These are phyloP conservation scores for Melaleuca quinquenervia DNA, from an alignment of 345 rosid species.

Conservation along the genomic window DNA sequence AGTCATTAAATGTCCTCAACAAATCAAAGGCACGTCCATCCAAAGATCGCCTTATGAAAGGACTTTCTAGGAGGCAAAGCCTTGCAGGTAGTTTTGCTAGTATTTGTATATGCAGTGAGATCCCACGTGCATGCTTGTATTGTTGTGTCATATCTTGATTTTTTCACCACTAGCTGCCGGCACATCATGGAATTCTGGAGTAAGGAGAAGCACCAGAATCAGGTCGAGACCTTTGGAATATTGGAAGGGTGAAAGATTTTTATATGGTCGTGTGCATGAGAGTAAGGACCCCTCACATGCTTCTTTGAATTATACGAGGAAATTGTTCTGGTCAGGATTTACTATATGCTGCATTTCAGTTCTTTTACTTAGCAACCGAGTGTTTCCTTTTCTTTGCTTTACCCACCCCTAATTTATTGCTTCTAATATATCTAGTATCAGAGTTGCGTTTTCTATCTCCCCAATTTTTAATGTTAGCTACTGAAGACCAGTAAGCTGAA, in stretches of 20 bases:
- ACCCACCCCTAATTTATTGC: not conserved
- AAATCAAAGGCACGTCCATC: constrained; percentile 10
- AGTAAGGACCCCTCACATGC: constrained; percentile 38
- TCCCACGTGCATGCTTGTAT: not conserved
- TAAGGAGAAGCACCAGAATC: constrained; percentile 82
- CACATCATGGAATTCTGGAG: constrained; percentile 43
- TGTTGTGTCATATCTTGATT: not conserved
- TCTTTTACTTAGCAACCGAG: not conserved
- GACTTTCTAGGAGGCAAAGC: constrained; percentile 52
- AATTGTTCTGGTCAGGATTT: not conserved
- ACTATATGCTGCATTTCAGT: not conserved
- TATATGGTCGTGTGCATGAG: constrained; percentile 75
- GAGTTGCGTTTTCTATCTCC: not conserved
- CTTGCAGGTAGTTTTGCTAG: constrained; percentile 54
- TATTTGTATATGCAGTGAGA: constrained; percentile 3
- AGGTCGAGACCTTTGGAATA: constrained; percentile 81
- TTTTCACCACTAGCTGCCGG: constrained; percentile 41
- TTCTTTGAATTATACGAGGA: not conserved
- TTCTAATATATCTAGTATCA: not conserved
- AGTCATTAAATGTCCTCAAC: constrained; percentile 15
- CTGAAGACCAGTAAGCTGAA: not conserved
- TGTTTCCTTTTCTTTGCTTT: not conserved
- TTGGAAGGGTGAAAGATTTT: constrained; percentile 94
- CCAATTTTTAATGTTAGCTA: not conserved
- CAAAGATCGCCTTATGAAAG: constrained; percentile 19